Evolutionary conservation across 225 moss, liverwort and hornwort species (phyloP).

Genomic region (Neckera pumila): DNA sequence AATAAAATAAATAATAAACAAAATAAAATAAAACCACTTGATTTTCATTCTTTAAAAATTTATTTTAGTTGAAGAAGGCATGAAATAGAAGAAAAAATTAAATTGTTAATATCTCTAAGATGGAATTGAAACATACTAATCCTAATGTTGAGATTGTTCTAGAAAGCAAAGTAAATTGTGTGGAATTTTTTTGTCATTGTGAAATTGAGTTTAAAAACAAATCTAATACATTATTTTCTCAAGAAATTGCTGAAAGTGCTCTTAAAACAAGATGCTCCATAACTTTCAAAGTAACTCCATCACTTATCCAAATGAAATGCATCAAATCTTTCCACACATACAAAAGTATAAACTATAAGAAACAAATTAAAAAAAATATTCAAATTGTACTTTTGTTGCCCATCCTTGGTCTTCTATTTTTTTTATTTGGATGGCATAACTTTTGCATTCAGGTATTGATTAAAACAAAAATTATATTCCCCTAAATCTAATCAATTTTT

Average conservation of each 20-base stretch:
- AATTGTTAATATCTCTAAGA: neutral
- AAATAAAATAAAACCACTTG: no score
- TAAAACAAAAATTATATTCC: neutral
- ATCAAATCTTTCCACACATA: neutral
- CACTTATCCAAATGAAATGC: neutral
- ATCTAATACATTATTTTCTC: neutral
- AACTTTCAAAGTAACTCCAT: neutral
- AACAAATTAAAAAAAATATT: no score
- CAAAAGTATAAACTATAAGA: neutral
- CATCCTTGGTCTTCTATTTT: rapidly evolving
- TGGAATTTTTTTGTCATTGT: neutral
- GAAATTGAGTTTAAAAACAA: rapidly evolving
- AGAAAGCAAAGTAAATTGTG: rapidly evolving
- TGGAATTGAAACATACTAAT: neutral
- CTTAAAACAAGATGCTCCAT: neutral
- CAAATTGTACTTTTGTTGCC: neutral
- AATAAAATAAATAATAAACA: no score
- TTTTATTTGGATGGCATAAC: neutral
- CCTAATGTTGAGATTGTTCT: neutral
- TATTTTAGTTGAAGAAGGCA: rapidly evolving
- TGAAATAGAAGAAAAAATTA: neutral
- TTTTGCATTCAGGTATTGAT: rapidly evolving
- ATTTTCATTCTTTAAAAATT: neutral
- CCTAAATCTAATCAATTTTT: rapidly evolving
- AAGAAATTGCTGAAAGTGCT: neutral